Conservation (phyloP, 805 yeast species). For the Kregervanrija pseudodelftensis region DNA sequence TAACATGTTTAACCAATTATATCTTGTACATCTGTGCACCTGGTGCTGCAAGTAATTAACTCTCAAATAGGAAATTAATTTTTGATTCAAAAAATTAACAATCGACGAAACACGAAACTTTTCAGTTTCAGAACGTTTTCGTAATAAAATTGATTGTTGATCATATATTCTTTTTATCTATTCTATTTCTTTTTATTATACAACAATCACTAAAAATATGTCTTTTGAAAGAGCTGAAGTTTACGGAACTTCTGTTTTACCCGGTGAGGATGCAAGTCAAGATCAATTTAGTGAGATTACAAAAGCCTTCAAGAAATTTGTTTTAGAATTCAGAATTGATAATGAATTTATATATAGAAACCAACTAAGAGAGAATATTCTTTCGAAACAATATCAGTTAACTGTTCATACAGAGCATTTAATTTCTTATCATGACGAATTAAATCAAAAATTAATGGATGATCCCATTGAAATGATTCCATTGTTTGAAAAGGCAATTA, state of each 20-base stretch:
- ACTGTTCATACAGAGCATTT: slow-evolving; percentile 78
- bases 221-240: slow-evolving; percentile 69
- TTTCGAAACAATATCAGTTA: slow-evolving; percentile 66
- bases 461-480: slow-evolving; percentile 88
- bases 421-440: slow-evolving; percentile 80
- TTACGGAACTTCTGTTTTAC: slow-evolving; percentile 74
- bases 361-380: slow-evolving; percentile 79
- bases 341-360: slow-evolving; percentile 83
- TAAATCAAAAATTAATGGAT: slow-evolving; percentile 75
- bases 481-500: slow-evolving; percentile 72
- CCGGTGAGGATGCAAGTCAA: slow-evolving; percentile 69
- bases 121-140: too few relatives aligned
- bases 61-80: too few relatives aligned
- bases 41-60: too few relatives aligned
- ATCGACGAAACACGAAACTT: too few relatives aligned
- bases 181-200: neutral
- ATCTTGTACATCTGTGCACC: too few relatives aligned
- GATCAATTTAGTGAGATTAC: slow-evolving; percentile 61
- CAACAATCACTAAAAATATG: slow-evolving; percentile 30
- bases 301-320: slow-evolving; percentile 72
- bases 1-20: too few relatives aligned
- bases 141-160: neutral
- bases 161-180: neutral
- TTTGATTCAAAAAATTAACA: too few relatives aligned
- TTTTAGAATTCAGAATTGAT: slow-evolving; percentile 78